phyloP scores from a whole-genome alignment of 805 yeast genomes.

The Hanseniaspora taiwanica region DNA sequence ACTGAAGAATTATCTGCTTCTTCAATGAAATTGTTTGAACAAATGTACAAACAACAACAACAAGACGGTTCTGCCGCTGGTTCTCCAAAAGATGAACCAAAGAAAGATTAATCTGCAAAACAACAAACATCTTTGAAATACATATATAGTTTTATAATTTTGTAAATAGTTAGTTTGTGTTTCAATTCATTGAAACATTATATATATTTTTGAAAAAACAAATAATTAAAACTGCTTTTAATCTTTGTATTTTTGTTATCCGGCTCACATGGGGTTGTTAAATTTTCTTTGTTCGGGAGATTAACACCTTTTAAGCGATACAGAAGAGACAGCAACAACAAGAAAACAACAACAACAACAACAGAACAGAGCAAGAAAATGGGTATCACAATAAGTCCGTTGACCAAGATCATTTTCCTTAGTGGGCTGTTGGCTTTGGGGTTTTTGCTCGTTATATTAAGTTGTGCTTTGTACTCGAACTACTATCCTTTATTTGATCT shows the following conservation, averaged over 20 bases:
- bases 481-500: slow-evolving; percentile 81
- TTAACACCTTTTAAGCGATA: too few species aligned
- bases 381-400: not conserved
- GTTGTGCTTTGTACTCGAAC: slow-evolving; percentile 78
- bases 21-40: slow-evolving; percentile 65
- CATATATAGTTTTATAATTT: not conserved
- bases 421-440: slow-evolving; percentile 55
- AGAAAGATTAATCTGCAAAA: not conserved
- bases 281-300: too few species aligned
- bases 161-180: not conserved
- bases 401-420: not conserved
- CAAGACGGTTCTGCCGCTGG: not conserved
- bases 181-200: not conserved
- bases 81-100: not conserved
- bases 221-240: too few species aligned
- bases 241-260: too few species aligned
- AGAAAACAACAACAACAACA: too few species aligned
- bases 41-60: slow-evolving; percentile 33
- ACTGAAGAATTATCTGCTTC: slow-evolving; percentile 65
- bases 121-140: too few species aligned
- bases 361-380: not conserved
- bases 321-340: not conserved
- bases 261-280: too few species aligned
- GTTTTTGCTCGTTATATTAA: slow-evolving; percentile 71
- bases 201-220: not conserved